These are phyloP conservation scores for Vaccinium myrtillus DNA, from an alignment of 148 eudicot genomes.

Conservation along the genomic window DNA sequence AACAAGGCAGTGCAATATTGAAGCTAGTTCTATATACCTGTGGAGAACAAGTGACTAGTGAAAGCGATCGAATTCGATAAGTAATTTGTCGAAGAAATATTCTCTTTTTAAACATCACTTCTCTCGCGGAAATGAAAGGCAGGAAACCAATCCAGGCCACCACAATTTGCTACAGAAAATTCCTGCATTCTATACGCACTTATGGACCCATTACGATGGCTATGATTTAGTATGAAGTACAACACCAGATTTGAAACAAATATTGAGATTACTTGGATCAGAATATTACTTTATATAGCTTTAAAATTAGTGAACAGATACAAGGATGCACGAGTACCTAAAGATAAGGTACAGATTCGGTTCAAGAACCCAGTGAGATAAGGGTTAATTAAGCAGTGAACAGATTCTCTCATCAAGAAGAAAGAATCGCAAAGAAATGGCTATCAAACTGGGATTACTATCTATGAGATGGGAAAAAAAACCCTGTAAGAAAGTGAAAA, in stretches of 20 bases:
- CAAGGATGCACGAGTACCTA: neutral
- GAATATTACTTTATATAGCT: neutral
- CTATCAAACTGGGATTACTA: neutral
- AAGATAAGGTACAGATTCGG: neutral
- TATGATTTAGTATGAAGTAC: neutral
- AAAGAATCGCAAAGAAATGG: neutral
- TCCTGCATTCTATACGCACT: neutral
- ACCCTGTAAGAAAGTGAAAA: conserved; percentile 16
- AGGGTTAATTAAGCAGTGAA: neutral
- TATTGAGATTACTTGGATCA: neutral
- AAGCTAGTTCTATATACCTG: neutral
- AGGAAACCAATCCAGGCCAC: neutral
- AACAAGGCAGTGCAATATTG: neutral
- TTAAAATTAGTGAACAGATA: neutral
- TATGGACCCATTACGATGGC: neutral
- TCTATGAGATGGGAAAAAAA: neutral
- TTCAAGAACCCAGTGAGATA: neutral
- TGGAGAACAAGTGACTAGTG: neutral
- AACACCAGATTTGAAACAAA: neutral
- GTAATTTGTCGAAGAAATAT: neutral
- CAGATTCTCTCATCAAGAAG: no score
- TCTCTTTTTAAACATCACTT: neutral
- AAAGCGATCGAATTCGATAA: neutral
- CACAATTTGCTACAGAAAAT: neutral
- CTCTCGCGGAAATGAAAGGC: neutral